phyloP scores from a whole-genome alignment of 2,329 filamentous ascomycete species.

The Bretziella fagacearum region DNA sequence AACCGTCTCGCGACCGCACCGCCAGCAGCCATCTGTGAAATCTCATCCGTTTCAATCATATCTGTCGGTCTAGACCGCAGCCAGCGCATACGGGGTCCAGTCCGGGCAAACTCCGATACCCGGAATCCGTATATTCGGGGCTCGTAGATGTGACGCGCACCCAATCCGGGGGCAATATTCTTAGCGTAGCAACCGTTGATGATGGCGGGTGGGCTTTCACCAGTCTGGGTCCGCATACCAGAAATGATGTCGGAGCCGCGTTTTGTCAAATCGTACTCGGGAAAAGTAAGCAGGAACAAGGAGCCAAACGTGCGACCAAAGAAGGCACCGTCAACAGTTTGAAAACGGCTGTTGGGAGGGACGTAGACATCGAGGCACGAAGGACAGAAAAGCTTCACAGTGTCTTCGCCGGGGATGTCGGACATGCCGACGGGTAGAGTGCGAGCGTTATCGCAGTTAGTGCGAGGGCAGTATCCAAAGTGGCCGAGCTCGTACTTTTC shows the following conservation, averaged over 20 bases:
- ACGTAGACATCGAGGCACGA: slow-evolving; percentile 95
- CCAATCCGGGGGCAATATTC: slow-evolving; percentile 80
- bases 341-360: slow-evolving; percentile 90
- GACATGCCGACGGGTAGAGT: slow-evolving; percentile 87
- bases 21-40: slow-evolving; percentile 22
- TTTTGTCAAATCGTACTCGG: slow-evolving; percentile 76
- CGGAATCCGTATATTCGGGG: slow-evolving; percentile 93
- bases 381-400: slow-evolving; percentile 95
- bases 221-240: slow-evolving; percentile 12
- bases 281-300: slow-evolving; percentile 96
- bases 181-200: slow-evolving; percentile 77
- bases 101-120: slow-evolving; percentile 76
- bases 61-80: slow-evolving; percentile 68
- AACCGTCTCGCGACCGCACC: neutral
- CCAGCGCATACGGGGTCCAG: slow-evolving; percentile 95
- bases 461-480: slow-evolving; percentile 90
- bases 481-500: slow-evolving; percentile 97
- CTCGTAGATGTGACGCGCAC: slow-evolving; percentile 71
- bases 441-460: slow-evolving; percentile 76
- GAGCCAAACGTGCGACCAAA: slow-evolving; percentile 95
- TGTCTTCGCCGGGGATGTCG: slow-evolving; percentile 90
- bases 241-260: slow-evolving; percentile 44
- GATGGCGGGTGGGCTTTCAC: slow-evolving; percentile 28
- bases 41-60: slow-evolving; percentile 70
- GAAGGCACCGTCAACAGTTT: slow-evolving; percentile 93